Evolutionary conservation across 768 basidiomycete genomes (phyloP).

Genomic region (Rossbeevera mucosa): DNA sequence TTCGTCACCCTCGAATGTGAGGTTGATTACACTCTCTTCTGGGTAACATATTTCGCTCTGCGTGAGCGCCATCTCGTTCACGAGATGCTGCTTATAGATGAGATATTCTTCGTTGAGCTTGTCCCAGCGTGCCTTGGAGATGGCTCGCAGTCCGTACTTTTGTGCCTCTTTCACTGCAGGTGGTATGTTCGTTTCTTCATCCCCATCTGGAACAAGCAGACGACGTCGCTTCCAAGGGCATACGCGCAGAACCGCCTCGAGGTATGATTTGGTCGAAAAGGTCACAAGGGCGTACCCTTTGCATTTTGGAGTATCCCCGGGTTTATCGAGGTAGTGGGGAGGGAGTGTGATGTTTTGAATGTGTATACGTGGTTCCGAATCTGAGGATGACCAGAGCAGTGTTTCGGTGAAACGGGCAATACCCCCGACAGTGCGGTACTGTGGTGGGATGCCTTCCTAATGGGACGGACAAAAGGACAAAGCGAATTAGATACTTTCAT

Average conservation of each 20-base stretch:
- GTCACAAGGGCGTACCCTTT: slow-evolving; percentile 77
- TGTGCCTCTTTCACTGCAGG: slow-evolving; percentile 38
- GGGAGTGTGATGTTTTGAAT: slow-evolving; percentile 57
- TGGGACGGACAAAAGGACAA: background rate
- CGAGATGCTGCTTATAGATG: slow-evolving; percentile 51
- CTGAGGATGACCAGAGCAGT: slow-evolving; percentile 26
- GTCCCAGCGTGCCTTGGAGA: slow-evolving; percentile 61
- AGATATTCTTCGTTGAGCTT: slow-evolving; percentile 64
- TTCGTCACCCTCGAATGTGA: background rate
- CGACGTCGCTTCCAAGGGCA: slow-evolving; percentile 59
- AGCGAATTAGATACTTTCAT: background rate
- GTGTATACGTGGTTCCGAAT: slow-evolving; percentile 8
- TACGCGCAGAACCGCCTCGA: slow-evolving; percentile 36
- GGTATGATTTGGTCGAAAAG: slow-evolving; percentile 39
- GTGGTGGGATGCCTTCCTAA: slow-evolving; percentile 68
- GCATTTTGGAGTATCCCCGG: slow-evolving; percentile 50
- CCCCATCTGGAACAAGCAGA: background rate
- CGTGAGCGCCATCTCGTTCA: slow-evolving; percentile 39
- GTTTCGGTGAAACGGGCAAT: slow-evolving; percentile 43
- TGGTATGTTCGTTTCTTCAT: background rate
- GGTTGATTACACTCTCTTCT: background rate
- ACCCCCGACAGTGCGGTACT: slow-evolving; percentile 47
- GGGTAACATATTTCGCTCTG: background rate
- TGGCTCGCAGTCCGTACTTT: slow-evolving; percentile 55
- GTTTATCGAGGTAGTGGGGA: slow-evolving; percentile 59